Evolutionary conservation across 768 basidiomycete species (phyloP), one percentile per base, ranked within the genome.

Genomic region (Gymnopilus dilepis): DNA sequence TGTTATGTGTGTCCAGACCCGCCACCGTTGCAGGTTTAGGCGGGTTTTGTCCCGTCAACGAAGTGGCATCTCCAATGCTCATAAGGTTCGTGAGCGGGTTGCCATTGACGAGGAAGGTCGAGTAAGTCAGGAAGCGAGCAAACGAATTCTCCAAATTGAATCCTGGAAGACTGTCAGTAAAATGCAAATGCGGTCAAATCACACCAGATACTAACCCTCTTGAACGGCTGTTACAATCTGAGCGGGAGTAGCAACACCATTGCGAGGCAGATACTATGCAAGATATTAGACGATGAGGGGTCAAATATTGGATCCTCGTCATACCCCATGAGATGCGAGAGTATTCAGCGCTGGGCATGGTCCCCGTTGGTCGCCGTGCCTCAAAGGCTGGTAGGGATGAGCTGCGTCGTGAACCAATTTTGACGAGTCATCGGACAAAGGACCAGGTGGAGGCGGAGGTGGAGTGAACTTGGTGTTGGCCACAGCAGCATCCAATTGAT

Each of bases 271-370:
- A 34, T 54, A 67, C 65, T 67, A 34, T 51, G 11, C 0, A 37
- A 15, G 12, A 19, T 5, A 2, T 5, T 3, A 21, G 1, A 24
- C 17, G 3, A 43, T 31, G 31, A 21, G 15, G n/a, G n/a, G n/a
- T 37, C 3, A 15, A 19, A 13, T 15, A 30, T 58, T 31, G 17
- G 42, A 7, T 12, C 26, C 13, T 5, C 6, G 5, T 7, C 45
- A 2, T 51, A 69, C 68, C 19, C 68, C 68, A 56, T 69, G 68
- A 51, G 65, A 67, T 15, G 68, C 68, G 11, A 69, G 37, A 28
- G 68, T 69, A 41, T 69, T 69, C 24, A 69, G 59, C 17, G 66
- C 68, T 7, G 68, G 68, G 15, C 47, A 50, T 2, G 47, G 47
- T 6, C 47, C 47, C 26, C 47, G 47, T 17, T 50, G 47, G 15